Conservation (phyloP, 2,329 filamentous ascomycete species). For the Penicillium sp. region DNA sequence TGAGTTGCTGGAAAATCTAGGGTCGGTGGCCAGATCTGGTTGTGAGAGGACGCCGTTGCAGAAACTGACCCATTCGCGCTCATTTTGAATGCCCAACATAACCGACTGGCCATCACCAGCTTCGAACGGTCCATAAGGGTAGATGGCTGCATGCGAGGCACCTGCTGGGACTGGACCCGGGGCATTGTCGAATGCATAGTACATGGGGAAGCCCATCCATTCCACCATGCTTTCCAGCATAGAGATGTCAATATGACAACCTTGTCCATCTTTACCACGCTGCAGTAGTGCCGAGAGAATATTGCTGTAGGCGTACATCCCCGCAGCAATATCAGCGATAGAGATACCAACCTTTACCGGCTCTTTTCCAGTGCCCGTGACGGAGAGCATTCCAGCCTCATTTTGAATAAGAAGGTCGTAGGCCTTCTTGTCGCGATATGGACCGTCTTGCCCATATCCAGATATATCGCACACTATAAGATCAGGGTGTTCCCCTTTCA, state of each 20-base stretch:
- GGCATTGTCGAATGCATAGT: conserved; percentile 51
- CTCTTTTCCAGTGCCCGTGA: conserved; percentile 47
- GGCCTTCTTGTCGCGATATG: conserved; percentile 54
- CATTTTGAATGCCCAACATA: conserved; percentile 59
- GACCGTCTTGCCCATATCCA: conserved; percentile 52
- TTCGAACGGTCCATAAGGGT: conserved; percentile 56
- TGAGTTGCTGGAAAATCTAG: conserved; percentile 49
- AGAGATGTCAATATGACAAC: conserved; percentile 53
- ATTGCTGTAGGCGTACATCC: conserved; percentile 52
- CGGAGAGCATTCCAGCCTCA: conserved; percentile 52
- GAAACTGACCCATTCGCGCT: conserved; percentile 54
- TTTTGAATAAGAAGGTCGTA: conserved; percentile 57
- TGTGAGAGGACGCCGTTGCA: conserved; percentile 47
- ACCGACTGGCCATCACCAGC: conserved; percentile 49
- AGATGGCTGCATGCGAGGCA: conserved; percentile 54
- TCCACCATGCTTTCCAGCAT: conserved; percentile 60
- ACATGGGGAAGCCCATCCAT: conserved; percentile 58
- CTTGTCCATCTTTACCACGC: conserved; percentile 48
- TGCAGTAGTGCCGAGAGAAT: conserved; percentile 52
- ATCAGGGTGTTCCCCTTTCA: conserved; percentile 42
- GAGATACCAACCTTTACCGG: conserved; percentile 54
- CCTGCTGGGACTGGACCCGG: conserved; percentile 45
- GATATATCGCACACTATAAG: conserved; percentile 57
- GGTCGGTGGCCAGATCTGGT: conserved; percentile 42
- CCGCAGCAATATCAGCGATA: conserved; percentile 54